A percentile compares a stretch with the other conserved stretches of the same genome.
Conservation (phyloP, 2,329 filamentous ascomycete species). For the Colletotrichum orchidophilum region DNA sequence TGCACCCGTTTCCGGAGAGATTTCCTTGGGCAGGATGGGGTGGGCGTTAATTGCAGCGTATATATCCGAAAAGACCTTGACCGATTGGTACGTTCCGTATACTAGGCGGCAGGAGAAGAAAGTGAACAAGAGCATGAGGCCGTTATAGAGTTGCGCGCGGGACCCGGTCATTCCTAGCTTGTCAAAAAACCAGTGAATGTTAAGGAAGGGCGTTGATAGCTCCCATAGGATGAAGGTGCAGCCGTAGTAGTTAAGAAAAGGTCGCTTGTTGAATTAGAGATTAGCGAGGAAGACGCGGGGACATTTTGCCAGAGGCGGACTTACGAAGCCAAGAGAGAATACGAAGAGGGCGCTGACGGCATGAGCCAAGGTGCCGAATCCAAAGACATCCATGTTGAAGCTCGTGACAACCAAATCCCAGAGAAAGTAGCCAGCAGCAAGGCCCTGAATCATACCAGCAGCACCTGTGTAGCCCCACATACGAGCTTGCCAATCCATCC, state of each 20-base stretch:
- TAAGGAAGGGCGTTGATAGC: slow-evolving; percentile 84
- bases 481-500: slow-evolving; percentile 73
- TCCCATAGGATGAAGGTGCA: slow-evolving; percentile 88
- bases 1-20: slow-evolving; percentile 36
- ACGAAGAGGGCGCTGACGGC: slow-evolving; percentile 78
- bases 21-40: slow-evolving; percentile 28
- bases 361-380: slow-evolving; percentile 80
- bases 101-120: slow-evolving; percentile 83
- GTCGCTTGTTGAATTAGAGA: slow-evolving; percentile 63
- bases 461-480: slow-evolving; percentile 82
- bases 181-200: slow-evolving; percentile 93
- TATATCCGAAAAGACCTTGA: slow-evolving; percentile 76
- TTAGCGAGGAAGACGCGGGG: slow-evolving; percentile 7
- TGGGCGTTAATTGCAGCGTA: slow-evolving; percentile 62
- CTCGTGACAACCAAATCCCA: slow-evolving; percentile 82
- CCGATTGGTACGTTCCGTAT: slow-evolving; percentile 80
- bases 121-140: slow-evolving; percentile 73
- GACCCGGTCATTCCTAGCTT: slow-evolving; percentile 84
- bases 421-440: slow-evolving; percentile 84
- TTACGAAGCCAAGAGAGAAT: slow-evolving; percentile 82
- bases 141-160: slow-evolving; percentile 79
- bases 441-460: slow-evolving; percentile 76
- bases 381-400: slow-evolving; percentile 76
- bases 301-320: slow-evolving; percentile 45
- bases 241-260: slow-evolving; percentile 86